These are phyloP conservation scores for Pythium grandisporangium DNA, from an alignment of 352 stramenopile genomes.

Conservation along the genomic window DNA sequence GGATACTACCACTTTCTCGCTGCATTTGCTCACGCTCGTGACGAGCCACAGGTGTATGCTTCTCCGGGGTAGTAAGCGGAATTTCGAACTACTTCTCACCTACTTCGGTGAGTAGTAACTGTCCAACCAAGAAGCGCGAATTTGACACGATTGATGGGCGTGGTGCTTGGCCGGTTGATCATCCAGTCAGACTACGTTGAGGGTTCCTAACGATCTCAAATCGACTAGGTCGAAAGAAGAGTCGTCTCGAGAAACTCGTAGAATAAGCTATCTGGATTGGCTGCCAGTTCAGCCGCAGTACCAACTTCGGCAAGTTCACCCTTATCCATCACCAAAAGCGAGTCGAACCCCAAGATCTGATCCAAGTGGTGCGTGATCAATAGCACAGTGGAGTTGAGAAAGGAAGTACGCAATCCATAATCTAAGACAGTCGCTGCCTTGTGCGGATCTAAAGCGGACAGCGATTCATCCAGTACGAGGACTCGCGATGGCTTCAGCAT, in stretches of 20 bases:
- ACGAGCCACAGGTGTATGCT: no score
- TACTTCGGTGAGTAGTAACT: no score
- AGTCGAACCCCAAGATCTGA: slow-evolving; percentile 11
- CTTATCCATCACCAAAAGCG: slow-evolving; percentile 7
- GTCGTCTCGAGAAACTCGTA: slow-evolving; percentile 12
- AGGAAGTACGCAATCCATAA: slow-evolving; percentile 54
- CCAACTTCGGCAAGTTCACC: slow-evolving; percentile 6
- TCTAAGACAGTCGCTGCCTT: slow-evolving; percentile 77
- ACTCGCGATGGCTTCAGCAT: slow-evolving; percentile 14
- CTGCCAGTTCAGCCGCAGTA: slow-evolving; percentile 1
- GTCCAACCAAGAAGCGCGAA: no score
- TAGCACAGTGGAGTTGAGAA: slow-evolving; percentile 12
- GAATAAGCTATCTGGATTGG: slow-evolving; percentile 1
- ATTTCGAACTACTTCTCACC: no score
- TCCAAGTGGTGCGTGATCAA: slow-evolving; percentile 11
- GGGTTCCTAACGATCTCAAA: no score
- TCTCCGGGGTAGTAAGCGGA: no score
- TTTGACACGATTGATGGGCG: no score
- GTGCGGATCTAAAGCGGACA: slow-evolving; percentile 28
- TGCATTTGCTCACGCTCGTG: no score
- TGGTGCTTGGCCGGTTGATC: no score
- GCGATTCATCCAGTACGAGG: slow-evolving; percentile 33
- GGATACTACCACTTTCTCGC: no score
- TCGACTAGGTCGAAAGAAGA: slow-evolving; percentile 3
- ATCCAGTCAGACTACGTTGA: no score